Conservation (phyloP, 495 filamentous ascomycete genomes). For the Xylaria longipes region DNA sequence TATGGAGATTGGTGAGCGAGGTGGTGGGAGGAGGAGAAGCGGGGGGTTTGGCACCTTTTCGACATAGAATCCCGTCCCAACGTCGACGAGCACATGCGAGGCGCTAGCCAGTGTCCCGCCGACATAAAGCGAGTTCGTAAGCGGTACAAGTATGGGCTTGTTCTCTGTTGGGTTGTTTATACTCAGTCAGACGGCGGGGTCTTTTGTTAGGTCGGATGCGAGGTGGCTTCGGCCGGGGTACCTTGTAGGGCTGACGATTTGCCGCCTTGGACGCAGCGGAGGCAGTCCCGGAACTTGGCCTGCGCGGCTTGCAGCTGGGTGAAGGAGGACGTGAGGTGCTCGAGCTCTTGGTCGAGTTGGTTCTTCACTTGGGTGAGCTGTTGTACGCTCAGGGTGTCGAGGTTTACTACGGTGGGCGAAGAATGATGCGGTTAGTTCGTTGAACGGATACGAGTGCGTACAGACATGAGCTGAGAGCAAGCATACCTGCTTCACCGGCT, state of each 20-base stretch:
- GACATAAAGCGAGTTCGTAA: conserved; percentile 94
- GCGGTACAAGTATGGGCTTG: conserved; percentile 81
- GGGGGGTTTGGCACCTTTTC: conserved; percentile 73
- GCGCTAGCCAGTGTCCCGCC: conserved; percentile 79
- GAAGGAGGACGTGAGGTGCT: conserved; percentile 90
- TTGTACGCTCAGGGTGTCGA: conserved; percentile 56
- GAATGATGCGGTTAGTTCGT: background rate
- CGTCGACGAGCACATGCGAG: conserved; percentile 87
- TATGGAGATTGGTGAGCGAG: conserved; percentile 27
- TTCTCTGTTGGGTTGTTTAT: conserved; percentile 37
- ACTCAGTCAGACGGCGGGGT: background rate
- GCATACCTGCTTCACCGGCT: conserved; percentile 26
- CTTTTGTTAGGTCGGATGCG: background rate
- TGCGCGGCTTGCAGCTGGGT: conserved; percentile 87
- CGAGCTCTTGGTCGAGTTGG: conserved; percentile 92
- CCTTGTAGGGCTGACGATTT: conserved; percentile 46
- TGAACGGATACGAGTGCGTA: background rate
- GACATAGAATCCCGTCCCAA: conserved; percentile 95
- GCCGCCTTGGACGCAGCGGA: conserved; percentile 69
- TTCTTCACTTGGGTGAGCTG: conserved; percentile 77
- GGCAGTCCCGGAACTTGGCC: conserved; percentile 88
- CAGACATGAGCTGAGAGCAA: too few species aligned
- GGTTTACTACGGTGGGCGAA: conserved; percentile 33
- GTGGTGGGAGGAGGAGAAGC: background rate
- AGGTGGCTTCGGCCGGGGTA: conserved; percentile 17